phyloP scores from a whole-genome alignment of 2,329 filamentous ascomycete species.

The Alternaria burnsii region DNA sequence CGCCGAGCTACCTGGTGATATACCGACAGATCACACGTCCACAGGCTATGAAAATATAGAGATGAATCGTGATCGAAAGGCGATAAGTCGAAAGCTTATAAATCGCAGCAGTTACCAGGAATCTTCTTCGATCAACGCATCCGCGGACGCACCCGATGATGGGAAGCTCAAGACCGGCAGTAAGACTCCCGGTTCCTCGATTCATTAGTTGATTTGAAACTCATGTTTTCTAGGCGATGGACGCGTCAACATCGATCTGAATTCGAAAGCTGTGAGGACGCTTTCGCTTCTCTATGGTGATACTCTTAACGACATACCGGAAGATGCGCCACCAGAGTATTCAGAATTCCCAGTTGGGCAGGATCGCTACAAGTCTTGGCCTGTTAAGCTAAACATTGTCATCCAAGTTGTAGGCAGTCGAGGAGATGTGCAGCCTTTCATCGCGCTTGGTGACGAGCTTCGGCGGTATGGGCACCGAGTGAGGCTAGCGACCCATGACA shows the following conservation, averaged over 20 bases:
- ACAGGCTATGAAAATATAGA: not conserved
- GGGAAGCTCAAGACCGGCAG: not conserved
- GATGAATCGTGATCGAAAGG: not conserved
- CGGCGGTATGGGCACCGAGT: conserved; percentile 41
- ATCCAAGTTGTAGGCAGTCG: conserved; percentile 64
- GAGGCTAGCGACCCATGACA: conserved; percentile 35
- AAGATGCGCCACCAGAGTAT: not conserved
- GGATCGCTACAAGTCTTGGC: not conserved
- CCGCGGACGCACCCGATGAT: not conserved
- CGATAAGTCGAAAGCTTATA: not conserved
- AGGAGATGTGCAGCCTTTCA: conserved; percentile 67
- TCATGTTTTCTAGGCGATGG: conserved; percentile 6
- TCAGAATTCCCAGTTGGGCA: not conserved
- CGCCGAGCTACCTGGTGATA: not conserved
- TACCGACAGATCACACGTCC: not conserved
- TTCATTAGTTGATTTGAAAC: not conserved
- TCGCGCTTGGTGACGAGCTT: conserved; percentile 63
- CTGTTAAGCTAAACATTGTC: conserved; percentile 57
- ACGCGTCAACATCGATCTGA: conserved; percentile 16
- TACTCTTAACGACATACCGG: not conserved
- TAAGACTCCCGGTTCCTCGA: not conserved
- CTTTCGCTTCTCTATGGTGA: conserved; percentile 10
- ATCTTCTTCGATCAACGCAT: not conserved
- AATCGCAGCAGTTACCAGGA: not conserved
- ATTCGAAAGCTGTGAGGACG: conserved; percentile 3